Evolutionary conservation across 2,329 filamentous ascomycete genomes (phyloP).

Genomic region (Sporothrix inflata): DNA sequence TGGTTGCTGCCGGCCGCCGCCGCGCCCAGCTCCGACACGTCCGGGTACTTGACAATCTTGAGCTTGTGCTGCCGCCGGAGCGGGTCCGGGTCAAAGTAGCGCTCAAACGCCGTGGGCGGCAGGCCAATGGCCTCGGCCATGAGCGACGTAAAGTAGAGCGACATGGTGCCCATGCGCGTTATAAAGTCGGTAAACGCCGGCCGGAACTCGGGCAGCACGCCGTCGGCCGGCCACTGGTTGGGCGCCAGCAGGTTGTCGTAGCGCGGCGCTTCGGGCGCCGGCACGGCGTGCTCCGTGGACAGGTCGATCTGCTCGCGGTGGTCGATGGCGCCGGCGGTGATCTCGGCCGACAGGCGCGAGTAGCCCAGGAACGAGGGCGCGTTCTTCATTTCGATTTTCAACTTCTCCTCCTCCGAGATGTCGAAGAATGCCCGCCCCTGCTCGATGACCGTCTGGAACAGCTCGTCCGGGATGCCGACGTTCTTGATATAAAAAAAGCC

Average conservation of each 20-base stretch:
- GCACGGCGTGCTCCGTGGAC: constrained; percentile 74
- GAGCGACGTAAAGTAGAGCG: constrained; percentile 73
- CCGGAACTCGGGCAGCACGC: constrained; percentile 68
- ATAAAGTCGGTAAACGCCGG: constrained; percentile 75
- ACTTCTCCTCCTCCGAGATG: constrained; percentile 75
- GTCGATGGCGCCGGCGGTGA: constrained; percentile 75
- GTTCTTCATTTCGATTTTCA: constrained; percentile 74
- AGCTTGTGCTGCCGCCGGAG: constrained; percentile 74
- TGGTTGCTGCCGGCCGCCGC: constrained; percentile 43
- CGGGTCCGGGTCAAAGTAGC: constrained; percentile 71
- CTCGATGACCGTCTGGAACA: constrained; percentile 67
- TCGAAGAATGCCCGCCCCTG: constrained; percentile 77
- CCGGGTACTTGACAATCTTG: constrained; percentile 87
- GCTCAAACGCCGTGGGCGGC: constrained; percentile 68
- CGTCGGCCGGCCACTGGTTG: constrained; percentile 74
- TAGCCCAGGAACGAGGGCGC: constrained; percentile 73
- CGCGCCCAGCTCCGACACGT: constrained; percentile 62
- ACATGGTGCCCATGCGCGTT: constrained; percentile 70
- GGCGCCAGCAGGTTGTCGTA: constrained; percentile 78
- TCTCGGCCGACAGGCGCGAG: constrained; percentile 66
- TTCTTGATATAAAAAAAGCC: constrained; percentile 87
- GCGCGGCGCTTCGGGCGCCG: constrained; percentile 62
- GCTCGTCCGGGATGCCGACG: constrained; percentile 68
- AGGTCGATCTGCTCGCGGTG: constrained; percentile 87
- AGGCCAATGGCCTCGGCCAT: constrained; percentile 84